Conservation (phyloP, 331 rosid genomes). For the Spiraea crenata region DNA sequence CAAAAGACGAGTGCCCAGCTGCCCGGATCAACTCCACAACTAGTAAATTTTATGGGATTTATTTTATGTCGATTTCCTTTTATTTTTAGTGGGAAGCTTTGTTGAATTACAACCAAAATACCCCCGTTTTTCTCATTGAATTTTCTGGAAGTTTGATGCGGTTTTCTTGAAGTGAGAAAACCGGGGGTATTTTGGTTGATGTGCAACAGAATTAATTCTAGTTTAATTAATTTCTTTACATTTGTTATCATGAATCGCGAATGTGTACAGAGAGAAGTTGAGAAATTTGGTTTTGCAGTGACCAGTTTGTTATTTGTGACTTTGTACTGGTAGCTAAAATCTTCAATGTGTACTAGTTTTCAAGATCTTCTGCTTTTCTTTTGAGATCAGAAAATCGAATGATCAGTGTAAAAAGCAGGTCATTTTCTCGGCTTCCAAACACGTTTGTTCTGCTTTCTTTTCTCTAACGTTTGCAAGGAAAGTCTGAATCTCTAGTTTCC, state of each 20-base stretch:
- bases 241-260: conserved; percentile 24
- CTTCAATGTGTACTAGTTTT: conserved; percentile 24
- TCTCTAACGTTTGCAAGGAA: background rate
- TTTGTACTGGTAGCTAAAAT: conserved; percentile 20
- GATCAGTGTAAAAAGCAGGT: background rate
- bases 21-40: conserved; percentile 99
- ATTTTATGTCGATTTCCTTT: background rate
- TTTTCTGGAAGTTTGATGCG: conserved; percentile 11
- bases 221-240: conserved; percentile 17
- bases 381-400: conserved; percentile 21
- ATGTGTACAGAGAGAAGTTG: conserved; percentile 29
- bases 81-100: conserved; percentile 16
- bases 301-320: background rate
- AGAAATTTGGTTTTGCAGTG: conserved; percentile 22
- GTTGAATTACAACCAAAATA: conserved; percentile 54
- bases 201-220: conserved; percentile 3
- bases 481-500: background rate
- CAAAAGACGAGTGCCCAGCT: conserved; percentile 85
- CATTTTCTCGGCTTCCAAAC: conserved; percentile 26
- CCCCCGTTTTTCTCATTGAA: conserved; percentile 74
- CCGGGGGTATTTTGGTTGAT: conserved; percentile 78
- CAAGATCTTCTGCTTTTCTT: conserved; percentile 19
- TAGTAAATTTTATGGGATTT: conserved; percentile 20
- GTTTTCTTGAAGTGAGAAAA: conserved; percentile 49
- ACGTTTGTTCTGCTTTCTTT: background rate